phyloP scores from a whole-genome alignment of 2,329 filamentous ascomycete genomes.

The Microdochium trichocladiopsis region DNA sequence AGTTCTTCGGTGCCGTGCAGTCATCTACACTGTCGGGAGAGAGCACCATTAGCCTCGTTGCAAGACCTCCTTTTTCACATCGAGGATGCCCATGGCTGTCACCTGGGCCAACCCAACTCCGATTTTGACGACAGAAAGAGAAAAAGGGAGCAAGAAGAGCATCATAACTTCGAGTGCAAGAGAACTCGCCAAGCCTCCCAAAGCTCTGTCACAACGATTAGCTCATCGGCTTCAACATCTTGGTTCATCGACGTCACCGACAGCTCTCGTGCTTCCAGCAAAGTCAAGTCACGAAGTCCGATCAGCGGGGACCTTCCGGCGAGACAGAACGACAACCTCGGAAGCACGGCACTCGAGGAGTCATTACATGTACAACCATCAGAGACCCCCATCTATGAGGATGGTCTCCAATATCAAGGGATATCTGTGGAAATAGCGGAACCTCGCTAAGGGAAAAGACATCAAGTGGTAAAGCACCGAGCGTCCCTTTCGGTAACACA shows the following conservation, averaged over 20 bases:
- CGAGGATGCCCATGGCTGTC: background rate
- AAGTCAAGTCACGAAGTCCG: background rate
- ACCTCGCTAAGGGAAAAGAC: too few relatives aligned
- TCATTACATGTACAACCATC: background rate
- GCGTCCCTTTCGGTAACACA: background rate
- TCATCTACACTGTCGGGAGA: background rate
- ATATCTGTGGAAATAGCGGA: background rate
- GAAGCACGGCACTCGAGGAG: background rate
- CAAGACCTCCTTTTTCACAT: background rate
- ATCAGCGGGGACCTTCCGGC: background rate
- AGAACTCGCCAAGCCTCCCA: background rate
- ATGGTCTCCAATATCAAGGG: background rate
- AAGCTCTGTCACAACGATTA: background rate
- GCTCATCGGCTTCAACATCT: background rate
- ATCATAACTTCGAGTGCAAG: background rate
- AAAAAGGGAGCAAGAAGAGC: background rate
- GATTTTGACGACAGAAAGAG: background rate
- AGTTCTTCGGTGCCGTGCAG: background rate
- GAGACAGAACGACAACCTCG: background rate
- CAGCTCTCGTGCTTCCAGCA: background rate
- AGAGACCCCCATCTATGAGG: background rate
- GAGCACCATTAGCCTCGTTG: background rate
- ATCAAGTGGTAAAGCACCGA: too few relatives aligned
- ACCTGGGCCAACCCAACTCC: background rate
- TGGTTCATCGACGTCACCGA: background rate